Evolutionary conservation across 805 yeast genomes (phyloP).

Genomic region (Brettanomyces naardenensis): DNA sequence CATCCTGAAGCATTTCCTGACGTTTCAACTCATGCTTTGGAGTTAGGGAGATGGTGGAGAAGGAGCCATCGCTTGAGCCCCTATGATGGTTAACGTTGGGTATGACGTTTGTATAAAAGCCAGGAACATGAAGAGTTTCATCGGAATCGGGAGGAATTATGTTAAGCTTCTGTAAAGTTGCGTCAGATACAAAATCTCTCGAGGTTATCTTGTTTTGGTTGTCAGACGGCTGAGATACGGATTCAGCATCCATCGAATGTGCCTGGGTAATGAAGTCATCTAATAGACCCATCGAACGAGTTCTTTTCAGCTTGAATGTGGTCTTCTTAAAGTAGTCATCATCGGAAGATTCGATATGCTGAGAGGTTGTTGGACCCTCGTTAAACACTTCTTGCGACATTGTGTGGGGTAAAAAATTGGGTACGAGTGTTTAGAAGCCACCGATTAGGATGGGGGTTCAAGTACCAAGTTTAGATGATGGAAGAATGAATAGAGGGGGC

Average conservation of each 20-base stretch:
- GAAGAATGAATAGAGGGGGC: too few relatives aligned
- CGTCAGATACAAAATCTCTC: constrained; percentile 91
- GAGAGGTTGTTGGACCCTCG: constrained; percentile 58
- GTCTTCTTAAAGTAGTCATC: constrained; percentile 63
- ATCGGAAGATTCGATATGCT: constrained; percentile 62
- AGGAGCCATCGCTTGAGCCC: constrained; percentile 19
- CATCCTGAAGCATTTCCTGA: constrained; percentile 14
- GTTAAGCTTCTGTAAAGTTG: constrained; percentile 79
- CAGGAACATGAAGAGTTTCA: constrained; percentile 17
- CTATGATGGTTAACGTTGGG: constrained; percentile 4
- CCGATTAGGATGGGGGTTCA: too few relatives aligned
- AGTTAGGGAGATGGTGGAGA: constrained; percentile 17
- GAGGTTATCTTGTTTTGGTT: constrained; percentile 38
- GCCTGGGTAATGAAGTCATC: constrained; percentile 44
- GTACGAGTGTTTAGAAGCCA: too few relatives aligned
- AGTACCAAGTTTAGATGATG: too few relatives aligned
- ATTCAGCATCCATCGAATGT: constrained; percentile 7
- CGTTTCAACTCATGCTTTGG: constrained; percentile 26
- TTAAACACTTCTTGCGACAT: constrained; percentile 32
- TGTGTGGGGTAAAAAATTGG: constrained; percentile 1
- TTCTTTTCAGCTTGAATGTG: constrained; percentile 69
- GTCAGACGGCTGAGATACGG: constrained; percentile 26
- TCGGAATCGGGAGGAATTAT: constrained; percentile 13
- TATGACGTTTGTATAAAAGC: constrained; percentile 20
- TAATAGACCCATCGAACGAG: constrained; percentile 73